Percentiles rank a stretch among this genome's conserved stretches.
These are phyloP conservation scores for Aspergillus affinis DNA, from an alignment of 495 filamentous ascomycete species.

Conservation along the genomic window DNA sequence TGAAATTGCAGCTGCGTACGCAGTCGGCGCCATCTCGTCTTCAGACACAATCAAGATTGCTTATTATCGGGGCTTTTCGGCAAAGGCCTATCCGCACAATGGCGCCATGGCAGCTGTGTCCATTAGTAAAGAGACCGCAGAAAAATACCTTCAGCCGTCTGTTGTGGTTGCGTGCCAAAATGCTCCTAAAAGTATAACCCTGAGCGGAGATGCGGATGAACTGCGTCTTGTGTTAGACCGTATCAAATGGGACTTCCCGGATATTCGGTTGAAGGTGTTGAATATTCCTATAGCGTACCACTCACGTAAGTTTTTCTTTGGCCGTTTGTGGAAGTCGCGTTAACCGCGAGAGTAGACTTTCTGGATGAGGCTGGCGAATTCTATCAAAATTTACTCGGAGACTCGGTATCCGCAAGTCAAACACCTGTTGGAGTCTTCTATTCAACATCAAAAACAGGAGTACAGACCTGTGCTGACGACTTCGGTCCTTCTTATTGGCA, in stretches of 20 bases:
- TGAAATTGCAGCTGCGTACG: slow-evolving; percentile 39
- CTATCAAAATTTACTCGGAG: too few species aligned
- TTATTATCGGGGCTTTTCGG: slow-evolving; percentile 29
- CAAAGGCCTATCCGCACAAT: slow-evolving; percentile 9
- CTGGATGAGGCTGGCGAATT: too few species aligned
- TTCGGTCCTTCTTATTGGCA: slow-evolving; percentile 28
- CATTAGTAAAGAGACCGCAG: slow-evolving; percentile 18
- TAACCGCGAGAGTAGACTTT: too few species aligned
- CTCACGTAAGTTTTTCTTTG: not conserved
- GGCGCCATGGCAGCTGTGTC: slow-evolving; percentile 39
- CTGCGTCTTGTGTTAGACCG: not conserved
- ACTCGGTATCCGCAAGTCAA: too few species aligned
- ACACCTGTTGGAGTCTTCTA: not conserved
- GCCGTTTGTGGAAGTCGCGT: too few species aligned
- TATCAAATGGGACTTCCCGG: not conserved
- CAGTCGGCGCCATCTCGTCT: slow-evolving; percentile 24
- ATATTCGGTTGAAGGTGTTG: not conserved
- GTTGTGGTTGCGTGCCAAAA: slow-evolving; percentile 50
- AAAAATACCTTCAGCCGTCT: slow-evolving; percentile 21
- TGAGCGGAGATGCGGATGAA: slow-evolving; percentile 36
- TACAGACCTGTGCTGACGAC: slow-evolving; percentile 1
- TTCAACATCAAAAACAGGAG: slow-evolving; percentile 10
- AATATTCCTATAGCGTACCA: not conserved
- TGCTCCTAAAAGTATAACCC: slow-evolving; percentile 43
- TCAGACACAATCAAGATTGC: slow-evolving; percentile 27